Conservation (phyloP, 2,329 filamentous ascomycete species). For the Fusarium metavorans region DNA sequence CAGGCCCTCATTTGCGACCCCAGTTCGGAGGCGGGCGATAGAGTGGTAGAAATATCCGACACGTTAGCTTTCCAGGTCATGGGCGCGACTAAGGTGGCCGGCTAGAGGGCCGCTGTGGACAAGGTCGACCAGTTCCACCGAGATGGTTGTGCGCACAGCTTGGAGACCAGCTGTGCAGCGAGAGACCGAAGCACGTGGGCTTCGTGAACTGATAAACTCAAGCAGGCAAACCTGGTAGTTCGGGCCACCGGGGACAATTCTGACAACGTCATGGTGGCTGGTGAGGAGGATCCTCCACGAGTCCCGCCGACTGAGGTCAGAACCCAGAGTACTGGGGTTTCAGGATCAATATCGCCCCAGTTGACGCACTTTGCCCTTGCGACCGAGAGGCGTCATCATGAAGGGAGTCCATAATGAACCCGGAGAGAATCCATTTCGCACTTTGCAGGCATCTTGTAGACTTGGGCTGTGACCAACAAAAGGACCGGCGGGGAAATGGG, state of each 20-base stretch:
- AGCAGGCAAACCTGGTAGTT: background rate
- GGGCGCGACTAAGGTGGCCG: conserved; percentile 7
- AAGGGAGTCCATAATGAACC: conserved; percentile 51
- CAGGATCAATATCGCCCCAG: conserved; percentile 27
- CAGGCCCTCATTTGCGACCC: conserved; percentile 13
- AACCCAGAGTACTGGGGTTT: background rate
- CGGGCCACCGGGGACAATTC: conserved; percentile 8
- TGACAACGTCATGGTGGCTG: conserved; percentile 16
- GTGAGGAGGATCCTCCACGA: conserved; percentile 4
- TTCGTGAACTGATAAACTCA: background rate
- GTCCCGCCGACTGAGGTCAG: background rate
- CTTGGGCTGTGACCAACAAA: background rate
- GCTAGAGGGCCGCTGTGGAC: background rate
- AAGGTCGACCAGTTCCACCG: background rate
- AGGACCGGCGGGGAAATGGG: background rate
- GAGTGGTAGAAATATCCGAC: background rate
- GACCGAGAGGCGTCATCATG: conserved; percentile 71
- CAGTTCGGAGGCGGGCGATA: background rate
- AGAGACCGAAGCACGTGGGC: background rate
- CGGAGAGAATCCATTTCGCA: background rate
- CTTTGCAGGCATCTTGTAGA: background rate
- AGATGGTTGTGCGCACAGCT: conserved; percentile 14
- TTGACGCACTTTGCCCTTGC: conserved; percentile 59
- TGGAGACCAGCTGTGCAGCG: conserved; percentile 24
- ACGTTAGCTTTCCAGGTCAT: background rate